Percentiles rank a stretch among this genome's conserved stretches.
Conservation (phyloP, 257 asterid genomes). For the Asclepias syriaca region DNA sequence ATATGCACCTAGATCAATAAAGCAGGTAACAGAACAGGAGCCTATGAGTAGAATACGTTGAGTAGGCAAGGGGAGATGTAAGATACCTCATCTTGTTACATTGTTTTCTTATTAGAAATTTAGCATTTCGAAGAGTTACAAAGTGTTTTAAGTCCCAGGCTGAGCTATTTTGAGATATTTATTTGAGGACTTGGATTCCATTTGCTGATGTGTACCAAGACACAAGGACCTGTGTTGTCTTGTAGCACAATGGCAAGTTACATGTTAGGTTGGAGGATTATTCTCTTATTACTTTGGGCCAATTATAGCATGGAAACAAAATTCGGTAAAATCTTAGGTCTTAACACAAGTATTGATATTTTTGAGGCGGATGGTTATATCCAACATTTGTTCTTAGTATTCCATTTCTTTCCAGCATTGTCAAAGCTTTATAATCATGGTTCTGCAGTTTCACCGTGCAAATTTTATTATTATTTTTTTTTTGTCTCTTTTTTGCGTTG, state of each 20-base stretch:
- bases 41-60: neutral
- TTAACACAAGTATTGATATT: neutral
- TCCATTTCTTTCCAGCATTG: neutral
- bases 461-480: too few relatives aligned
- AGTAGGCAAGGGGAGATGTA: neutral
- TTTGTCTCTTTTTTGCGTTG: neutral
- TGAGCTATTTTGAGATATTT: neutral
- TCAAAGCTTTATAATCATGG: neutral
- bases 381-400: neutral
- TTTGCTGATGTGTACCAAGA: neutral
- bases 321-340: neutral
- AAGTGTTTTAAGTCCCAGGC: neutral
- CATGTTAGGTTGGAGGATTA: neutral
- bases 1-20: neutral
- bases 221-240: neutral
- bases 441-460: constrained; percentile 2
- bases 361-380: neutral
- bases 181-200: neutral
- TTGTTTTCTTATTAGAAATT: neutral
- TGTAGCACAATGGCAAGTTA: too few relatives aligned
- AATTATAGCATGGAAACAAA: neutral
- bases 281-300: neutral
- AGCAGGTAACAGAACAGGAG: neutral
- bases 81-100: neutral
- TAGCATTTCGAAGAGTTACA: neutral